Conservation (phyloP, 2,329 filamentous ascomycete species). For the Chaetoscypha palmicola region DNA sequence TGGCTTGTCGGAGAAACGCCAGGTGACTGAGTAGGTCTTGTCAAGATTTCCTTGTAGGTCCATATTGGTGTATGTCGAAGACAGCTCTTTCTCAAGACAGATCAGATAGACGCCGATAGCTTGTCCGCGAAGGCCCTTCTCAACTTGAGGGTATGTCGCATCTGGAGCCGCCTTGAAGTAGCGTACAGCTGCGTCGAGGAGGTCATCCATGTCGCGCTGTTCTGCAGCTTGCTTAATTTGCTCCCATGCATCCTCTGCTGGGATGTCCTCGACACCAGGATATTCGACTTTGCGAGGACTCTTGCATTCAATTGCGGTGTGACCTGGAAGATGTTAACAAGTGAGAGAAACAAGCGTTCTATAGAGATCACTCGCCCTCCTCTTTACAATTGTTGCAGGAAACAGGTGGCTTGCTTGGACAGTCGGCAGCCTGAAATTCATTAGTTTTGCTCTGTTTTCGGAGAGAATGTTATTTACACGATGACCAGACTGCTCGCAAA, state of each 20-base stretch:
- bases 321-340: constrained; percentile 38
- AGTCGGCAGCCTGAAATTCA: constrained; percentile 49
- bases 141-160: constrained; percentile 53
- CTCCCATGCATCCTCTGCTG: constrained; percentile 51
- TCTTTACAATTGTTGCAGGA: constrained; percentile 56
- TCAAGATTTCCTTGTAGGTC: constrained; percentile 62
- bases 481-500: constrained; percentile 48
- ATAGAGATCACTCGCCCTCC: constrained; percentile 41
- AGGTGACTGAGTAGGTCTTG: constrained; percentile 57
- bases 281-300: constrained; percentile 53
- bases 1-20: constrained; percentile 53
- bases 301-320: constrained; percentile 49
- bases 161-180: constrained; percentile 56
- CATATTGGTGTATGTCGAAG: constrained; percentile 59
- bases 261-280: constrained; percentile 40
- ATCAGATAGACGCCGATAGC: constrained; percentile 54
- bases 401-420: constrained; percentile 50
- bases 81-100: constrained; percentile 50
- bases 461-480: constrained; percentile 33
- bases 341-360: too few relatives aligned
- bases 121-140: constrained; percentile 50
- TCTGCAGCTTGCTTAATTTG: constrained; percentile 45
- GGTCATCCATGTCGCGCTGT: constrained; percentile 53
- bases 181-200: constrained; percentile 51
- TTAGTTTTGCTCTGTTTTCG: too few relatives aligned